phyloP scores from a whole-genome alignment of 179 eudicot genomes.

The Vitellaria paradoxa region DNA sequence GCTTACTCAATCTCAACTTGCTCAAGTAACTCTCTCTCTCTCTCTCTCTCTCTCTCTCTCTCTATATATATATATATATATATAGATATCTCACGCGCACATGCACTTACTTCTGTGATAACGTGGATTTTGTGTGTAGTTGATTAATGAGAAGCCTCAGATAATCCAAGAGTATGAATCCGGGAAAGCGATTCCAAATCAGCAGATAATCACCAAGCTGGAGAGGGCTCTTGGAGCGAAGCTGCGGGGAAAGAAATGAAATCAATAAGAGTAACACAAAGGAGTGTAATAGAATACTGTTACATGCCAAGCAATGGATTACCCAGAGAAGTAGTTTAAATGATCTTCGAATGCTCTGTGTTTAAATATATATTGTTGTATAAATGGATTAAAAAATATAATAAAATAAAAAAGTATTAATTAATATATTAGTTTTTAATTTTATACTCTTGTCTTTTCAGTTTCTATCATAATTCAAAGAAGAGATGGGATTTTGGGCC shows the following conservation, averaged over 20 bases:
- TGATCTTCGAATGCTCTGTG: no score
- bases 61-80: not conserved
- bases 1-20: conserved; percentile 97
- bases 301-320: no score
- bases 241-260: conserved; percentile 91
- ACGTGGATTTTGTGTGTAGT: conserved; percentile 35
- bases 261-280: not conserved
- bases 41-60: conserved; percentile 12
- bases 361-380: no score
- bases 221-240: conserved; percentile 95
- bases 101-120: no score
- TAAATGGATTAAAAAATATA: no score
- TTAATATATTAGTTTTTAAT: no score
- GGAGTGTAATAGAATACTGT: no score
- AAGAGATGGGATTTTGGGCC: no score
- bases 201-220: conserved; percentile 88
- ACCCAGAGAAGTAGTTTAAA: no score
- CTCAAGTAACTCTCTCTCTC: conserved; percentile 58
- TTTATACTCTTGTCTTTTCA: no score
- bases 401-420: no score
- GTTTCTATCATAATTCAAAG: no score
- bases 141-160: conserved; percentile 98
- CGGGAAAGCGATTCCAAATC: conserved; percentile 99
- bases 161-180: conserved; percentile 96
- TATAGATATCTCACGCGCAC: not conserved